Evolutionary conservation across 768 basidiomycete species (phyloP), one percentile per base, ranked within the genome.

Genomic region (Gelatoporia subvermispora): DNA sequence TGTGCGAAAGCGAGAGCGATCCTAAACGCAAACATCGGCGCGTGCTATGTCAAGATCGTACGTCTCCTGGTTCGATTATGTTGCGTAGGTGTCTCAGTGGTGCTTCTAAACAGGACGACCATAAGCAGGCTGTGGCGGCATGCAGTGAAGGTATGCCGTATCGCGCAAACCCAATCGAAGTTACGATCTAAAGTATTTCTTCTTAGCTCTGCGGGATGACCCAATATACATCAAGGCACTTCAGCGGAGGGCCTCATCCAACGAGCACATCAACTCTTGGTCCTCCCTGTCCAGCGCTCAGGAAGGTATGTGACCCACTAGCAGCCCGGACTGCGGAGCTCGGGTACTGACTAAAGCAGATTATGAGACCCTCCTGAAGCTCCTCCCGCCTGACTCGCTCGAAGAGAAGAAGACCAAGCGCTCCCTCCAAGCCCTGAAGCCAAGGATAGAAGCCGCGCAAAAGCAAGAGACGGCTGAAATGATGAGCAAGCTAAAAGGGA

Each of bases 401-500:
- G 75, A 85, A 47, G 54, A 64, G 15, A 57, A 65, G 2, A 74
- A 79, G 18, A 70, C 81, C 35, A 71, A 72, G 38, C 69, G 68
- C 34, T 72, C 78, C 11, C 70, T 90, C 8, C 65, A 64, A 4
- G 60, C 61, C 2, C 64, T 98, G 16, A 84, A 85, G 48, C 81
- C 82, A 41, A 80, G 85, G 8, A 66, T 86, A 34, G 84, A 86
- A 59, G 76, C 72, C 13, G 87, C 88, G 15, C 89, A 93, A 68
- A 88, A 92, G 66, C 73, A 70, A 53, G 93, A 97, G 68, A 93
- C 88, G 39, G 77, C 77, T 2, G 95, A 98, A 68, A 96, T 97
- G 90, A 49, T 97, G 60, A 81, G 73, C 52, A 96, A 98, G 68
- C 65, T 99, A 47, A 99, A 99, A 64, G 88, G 85, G 4, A 66